Evolutionary conservation across 1,284 basidiomycete genomes (phyloP), one percentile per base, ranked within the genome.

Genomic region (Ganoderma multipileum): DNA sequence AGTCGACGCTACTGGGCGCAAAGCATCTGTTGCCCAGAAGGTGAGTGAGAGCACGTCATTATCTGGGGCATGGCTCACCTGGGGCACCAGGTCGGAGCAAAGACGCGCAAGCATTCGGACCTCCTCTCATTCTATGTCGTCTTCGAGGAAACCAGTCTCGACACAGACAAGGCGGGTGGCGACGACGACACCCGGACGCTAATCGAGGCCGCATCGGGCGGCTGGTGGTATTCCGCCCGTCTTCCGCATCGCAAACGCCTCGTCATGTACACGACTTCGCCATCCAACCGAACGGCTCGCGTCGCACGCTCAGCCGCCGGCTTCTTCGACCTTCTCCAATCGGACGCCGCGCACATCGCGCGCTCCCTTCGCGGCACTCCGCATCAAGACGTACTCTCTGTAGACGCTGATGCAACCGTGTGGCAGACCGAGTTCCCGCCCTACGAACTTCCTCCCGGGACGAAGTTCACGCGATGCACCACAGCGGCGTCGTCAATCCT

Each of bases 201-300:
- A 3, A 81, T 82, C 52, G 81, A 82, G 68, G 79, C 81, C 18
- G 70, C 76, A 50, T 36, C 73, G 18, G 69, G 73, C 3, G 80
- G 81, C 30, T 82, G 81, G 80, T 81, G 77, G 76, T 82, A 81
- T 66, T 78, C 74, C 57, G 77, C 81, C 42, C 76, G 72, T 52
- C 74, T 81, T 23, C 72, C 78, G 2, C 57, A 73, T 54, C 72
- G 74, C 28, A 74, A 70, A 23, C 76, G 81, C 7, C 64, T 81
- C 12, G 78, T 82, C 36, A 76, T 71, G 28, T 82, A 78, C 67
- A 79, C 79, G 54, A 82, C 81, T 6, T 74, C 76, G 39, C 75
- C 75, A 39, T 61, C 59, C 7, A 73, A 80, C 65, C 69, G 79
- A 14, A 66, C 75, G 44, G 72, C 78, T 12, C 78, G 76, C 60